A percentile compares a stretch with the other conserved stretches of the same genome.
Evolutionary conservation across 2,329 filamentous ascomycete species (phyloP).

Genomic region (Neonectria neomacrospora): DNA sequence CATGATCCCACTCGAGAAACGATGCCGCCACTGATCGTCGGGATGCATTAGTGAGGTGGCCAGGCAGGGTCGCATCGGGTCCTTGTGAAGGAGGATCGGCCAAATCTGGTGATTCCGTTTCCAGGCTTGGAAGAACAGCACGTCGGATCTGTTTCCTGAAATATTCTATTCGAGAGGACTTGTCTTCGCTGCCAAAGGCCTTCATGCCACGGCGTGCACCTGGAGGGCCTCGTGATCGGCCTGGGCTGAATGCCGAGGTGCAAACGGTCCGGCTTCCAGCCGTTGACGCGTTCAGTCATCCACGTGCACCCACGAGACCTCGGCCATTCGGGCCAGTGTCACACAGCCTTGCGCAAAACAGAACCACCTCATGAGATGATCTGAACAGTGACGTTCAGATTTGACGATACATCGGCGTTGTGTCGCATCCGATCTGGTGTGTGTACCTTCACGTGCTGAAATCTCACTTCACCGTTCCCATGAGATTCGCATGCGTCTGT

Average conservation of each 20-base stretch:
- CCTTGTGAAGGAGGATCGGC: background rate
- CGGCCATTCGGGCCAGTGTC: background rate
- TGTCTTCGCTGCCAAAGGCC: background rate
- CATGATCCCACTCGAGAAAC: slow-evolving; percentile 1
- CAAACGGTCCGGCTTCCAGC: background rate
- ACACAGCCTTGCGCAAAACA: background rate
- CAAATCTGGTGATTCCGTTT: background rate
- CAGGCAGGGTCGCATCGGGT: background rate
- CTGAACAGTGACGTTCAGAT: background rate
- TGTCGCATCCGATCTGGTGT: background rate
- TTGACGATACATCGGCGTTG: background rate
- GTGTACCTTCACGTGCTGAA: background rate
- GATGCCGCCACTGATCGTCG: background rate
- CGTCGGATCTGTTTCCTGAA: too few relatives aligned
- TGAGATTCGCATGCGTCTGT: background rate
- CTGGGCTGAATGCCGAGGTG: background rate
- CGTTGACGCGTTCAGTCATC: background rate
- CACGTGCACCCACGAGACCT: background rate
- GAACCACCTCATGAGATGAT: background rate
- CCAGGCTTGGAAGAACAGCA: background rate
- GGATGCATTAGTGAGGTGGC: background rate
- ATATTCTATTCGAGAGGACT: background rate
- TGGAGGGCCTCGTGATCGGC: background rate
- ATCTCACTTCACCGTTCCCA: background rate
- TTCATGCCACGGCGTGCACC: background rate